Evolutionary conservation across 2,329 filamentous ascomycete species (phyloP).

Genomic region (Cryphonectria parasitica): DNA sequence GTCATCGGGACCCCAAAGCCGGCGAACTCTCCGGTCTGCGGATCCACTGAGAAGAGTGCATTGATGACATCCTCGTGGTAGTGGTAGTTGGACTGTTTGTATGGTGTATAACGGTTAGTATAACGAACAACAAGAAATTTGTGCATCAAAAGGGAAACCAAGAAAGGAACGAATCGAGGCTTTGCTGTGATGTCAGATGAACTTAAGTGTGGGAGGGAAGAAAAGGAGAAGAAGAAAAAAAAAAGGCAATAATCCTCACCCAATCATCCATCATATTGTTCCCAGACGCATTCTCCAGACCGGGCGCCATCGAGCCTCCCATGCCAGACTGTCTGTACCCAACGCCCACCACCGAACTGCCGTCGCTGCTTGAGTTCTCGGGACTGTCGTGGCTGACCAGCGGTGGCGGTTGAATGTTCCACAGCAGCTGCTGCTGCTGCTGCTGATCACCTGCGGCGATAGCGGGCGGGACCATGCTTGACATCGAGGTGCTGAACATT

Average conservation of each 20-base stretch:
- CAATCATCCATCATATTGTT: constrained; percentile 19
- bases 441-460: constrained; percentile 49
- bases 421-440: constrained; percentile 49
- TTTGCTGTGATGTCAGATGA: neutral
- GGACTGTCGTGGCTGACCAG: constrained; percentile 47
- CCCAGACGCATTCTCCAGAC: neutral
- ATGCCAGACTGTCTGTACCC: constrained; percentile 24
- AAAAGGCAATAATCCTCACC: constrained; percentile 16
- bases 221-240: no score
- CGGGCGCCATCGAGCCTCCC: constrained; percentile 8
- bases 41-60: constrained; percentile 34
- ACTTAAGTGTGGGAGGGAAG: no score
- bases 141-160: neutral
- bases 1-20: constrained; percentile 25
- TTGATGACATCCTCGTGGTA: constrained; percentile 32
- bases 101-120: neutral
- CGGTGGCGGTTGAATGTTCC: constrained; percentile 45
- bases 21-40: constrained; percentile 34
- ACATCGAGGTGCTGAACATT: constrained; percentile 18
- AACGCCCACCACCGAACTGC: constrained; percentile 39
- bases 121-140: no score
- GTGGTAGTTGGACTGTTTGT: constrained; percentile 1
- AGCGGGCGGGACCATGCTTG: constrained; percentile 48
- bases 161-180: neutral
- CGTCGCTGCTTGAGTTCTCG: constrained; percentile 46